Conservation (phyloP, 225 moss, liverwort and hornwort genomes). For the Thuidium tamariscinum region DNA sequence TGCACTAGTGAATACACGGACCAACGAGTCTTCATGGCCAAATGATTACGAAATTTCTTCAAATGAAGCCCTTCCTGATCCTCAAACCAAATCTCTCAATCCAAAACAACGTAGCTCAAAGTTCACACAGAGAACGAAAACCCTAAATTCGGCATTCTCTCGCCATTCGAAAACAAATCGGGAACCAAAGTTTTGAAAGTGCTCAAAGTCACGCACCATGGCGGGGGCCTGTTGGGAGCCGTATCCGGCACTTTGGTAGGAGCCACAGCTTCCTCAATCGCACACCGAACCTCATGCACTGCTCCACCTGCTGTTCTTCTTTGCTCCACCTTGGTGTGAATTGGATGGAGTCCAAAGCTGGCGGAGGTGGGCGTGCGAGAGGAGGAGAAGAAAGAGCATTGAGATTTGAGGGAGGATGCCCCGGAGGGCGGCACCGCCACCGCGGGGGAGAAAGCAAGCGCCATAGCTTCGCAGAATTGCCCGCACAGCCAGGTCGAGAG, state of each 20-base stretch:
- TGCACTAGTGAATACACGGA: neutral
- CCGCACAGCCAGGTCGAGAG: neutral
- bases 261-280: conserved; percentile 30
- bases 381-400: neutral
- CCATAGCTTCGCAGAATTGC: conserved; percentile 6
- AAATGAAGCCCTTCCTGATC: neutral
- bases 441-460: conserved; percentile 3
- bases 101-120: neutral
- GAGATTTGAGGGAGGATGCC: neutral
- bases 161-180: neutral
- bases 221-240: conserved; percentile 21
- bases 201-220: conserved; percentile 7
- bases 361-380: neutral
- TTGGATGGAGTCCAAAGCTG: neutral
- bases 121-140: neutral
- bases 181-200: neutral
- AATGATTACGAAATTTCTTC: neutral
- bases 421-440: neutral
- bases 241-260: conserved; percentile 36
- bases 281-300: neutral
- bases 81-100: neutral
- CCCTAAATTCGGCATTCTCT: neutral
- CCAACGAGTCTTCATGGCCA: too few species aligned
- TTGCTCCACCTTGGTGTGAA: neutral
- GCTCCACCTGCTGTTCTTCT: neutral